These are phyloP conservation scores for Chaetomiaceae sp. DNA, from an alignment of 2,329 filamentous ascomycete genomes.

Conservation along the genomic window DNA sequence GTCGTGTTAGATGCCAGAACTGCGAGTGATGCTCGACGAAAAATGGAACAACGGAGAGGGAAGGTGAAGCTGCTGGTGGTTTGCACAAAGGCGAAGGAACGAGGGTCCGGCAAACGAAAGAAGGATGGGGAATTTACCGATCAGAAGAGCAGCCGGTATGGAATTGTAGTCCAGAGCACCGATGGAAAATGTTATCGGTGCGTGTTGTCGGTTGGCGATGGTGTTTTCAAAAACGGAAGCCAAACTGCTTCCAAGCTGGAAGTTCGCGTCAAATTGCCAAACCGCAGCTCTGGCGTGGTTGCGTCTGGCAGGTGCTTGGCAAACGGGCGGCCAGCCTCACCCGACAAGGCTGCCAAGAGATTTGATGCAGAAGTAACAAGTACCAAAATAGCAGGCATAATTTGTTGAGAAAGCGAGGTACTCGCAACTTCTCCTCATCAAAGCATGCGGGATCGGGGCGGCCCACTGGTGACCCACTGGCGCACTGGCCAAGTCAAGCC, in stretches of 20 bases:
- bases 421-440: not conserved
- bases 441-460: conserved; percentile 11
- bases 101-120: conserved; percentile 1
- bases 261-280: conserved; percentile 23
- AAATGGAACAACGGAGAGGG: not conserved
- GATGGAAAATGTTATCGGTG: conserved; percentile 5
- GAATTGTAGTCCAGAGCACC: not conserved
- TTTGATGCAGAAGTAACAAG: not conserved
- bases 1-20: not conserved
- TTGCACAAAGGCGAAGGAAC: not conserved
- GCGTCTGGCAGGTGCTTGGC: not conserved
- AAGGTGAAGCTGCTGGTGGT: not conserved
- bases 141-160: not conserved
- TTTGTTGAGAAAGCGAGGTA: not conserved
- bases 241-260: conserved; percentile 12
- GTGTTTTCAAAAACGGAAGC: not conserved
- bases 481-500: conserved; percentile 6
- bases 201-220: conserved; percentile 12
- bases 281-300: conserved; percentile 16
- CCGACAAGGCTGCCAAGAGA: conserved; percentile 20
- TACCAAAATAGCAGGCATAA: not conserved
- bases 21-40: not conserved
- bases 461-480: not conserved
- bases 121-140: conserved; percentile 9
- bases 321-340: conserved; percentile 16